Conservation (phyloP, 805 yeast genomes). For the Starmerella sirachaensis region DNA sequence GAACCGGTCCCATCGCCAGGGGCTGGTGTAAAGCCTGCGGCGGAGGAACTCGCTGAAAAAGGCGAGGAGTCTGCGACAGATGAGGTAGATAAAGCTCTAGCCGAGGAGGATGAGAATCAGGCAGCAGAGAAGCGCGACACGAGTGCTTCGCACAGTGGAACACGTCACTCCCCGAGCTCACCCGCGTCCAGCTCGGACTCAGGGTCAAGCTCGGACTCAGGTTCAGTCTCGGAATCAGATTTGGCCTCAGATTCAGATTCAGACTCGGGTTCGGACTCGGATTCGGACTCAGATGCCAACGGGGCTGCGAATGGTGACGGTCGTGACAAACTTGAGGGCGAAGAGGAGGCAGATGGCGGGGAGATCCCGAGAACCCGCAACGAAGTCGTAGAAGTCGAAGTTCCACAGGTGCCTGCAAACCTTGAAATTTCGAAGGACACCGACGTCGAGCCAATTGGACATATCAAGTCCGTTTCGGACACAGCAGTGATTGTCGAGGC, state of each 20-base stretch:
- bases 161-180: too few species aligned
- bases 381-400: slow-evolving; percentile 57
- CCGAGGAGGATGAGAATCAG: too few species aligned
- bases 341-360: slow-evolving; percentile 18
- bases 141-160: too few species aligned
- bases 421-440: slow-evolving; percentile 48
- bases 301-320: slow-evolving; percentile 23
- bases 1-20: too few species aligned
- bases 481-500: slow-evolving; percentile 63
- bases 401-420: slow-evolving; percentile 56
- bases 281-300: slow-evolving; percentile 22
- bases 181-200: too few species aligned
- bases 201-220: too few species aligned
- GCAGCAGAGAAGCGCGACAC: too few species aligned
- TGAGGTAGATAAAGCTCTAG: too few species aligned
- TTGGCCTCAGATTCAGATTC: slow-evolving; percentile 1
- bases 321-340: slow-evolving; percentile 14
- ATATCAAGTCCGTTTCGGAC: slow-evolving; percentile 56
- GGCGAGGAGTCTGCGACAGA: too few species aligned
- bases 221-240: neutral
- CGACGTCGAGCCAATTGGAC: slow-evolving; percentile 62
- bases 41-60: too few species aligned
- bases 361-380: slow-evolving; percentile 65
- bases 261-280: neutral
- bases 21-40: too few species aligned